These are phyloP conservation scores for Simplicillium sp. DNA, from an alignment of 2,329 filamentous ascomycete genomes.

Conservation along the genomic window DNA sequence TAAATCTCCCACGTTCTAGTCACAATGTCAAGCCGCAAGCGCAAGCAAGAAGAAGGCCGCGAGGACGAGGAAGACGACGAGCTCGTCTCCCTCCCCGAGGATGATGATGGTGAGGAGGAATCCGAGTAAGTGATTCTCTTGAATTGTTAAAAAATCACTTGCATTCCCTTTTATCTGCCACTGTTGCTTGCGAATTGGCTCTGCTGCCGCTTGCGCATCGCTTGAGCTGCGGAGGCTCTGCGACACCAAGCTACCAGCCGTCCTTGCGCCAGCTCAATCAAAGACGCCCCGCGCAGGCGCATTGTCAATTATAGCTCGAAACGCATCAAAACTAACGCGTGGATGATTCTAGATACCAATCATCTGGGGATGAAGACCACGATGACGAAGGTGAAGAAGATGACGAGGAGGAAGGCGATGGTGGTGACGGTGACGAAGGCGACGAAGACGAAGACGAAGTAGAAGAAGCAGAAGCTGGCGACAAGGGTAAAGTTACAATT, in stretches of 20 bases:
- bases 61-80: conserved; percentile 37
- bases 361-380: conserved; percentile 29
- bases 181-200: conserved; percentile 1
- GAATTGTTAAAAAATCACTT: background rate
- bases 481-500: conserved; percentile 20
- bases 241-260: background rate
- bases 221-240: background rate
- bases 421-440: conserved; percentile 23
- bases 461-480: conserved; percentile 19
- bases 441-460: conserved; percentile 18
- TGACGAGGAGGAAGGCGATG: conserved; percentile 26
- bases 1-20: too few species aligned
- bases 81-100: conserved; percentile 44
- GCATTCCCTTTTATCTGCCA: background rate
- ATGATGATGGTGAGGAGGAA: conserved; percentile 40
- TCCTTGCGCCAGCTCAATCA: conserved; percentile 1
- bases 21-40: conserved; percentile 40
- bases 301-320: background rate
- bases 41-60: conserved; percentile 31
- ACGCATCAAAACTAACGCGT: too few species aligned
- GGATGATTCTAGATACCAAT: conserved; percentile 20
- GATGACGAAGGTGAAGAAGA: conserved; percentile 29
- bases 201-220: background rate
- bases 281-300: background rate
- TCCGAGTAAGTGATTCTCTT: conserved; percentile 36